phyloP scores from a whole-genome alignment of 352 stramenopile genomes.

The Pythium rhizo-oryzae region DNA sequence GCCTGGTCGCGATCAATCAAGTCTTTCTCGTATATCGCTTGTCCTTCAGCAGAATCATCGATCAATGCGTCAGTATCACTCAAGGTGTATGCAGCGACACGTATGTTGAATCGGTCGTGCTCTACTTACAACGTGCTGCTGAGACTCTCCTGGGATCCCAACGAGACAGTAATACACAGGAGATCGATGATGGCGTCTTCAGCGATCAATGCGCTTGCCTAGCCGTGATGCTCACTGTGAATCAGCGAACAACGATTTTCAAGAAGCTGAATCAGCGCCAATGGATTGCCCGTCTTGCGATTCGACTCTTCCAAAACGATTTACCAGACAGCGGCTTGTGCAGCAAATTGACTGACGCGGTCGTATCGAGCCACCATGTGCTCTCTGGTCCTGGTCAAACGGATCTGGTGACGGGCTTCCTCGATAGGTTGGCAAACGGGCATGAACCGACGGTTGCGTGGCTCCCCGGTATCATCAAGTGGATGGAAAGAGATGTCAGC shows the following conservation, averaged over 20 bases:
- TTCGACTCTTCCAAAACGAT: background rate
- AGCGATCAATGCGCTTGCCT: background rate
- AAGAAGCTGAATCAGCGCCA: constrained; percentile 5
- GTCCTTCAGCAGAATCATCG: background rate
- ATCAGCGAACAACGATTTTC: constrained; percentile 3
- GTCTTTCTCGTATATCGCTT: background rate
- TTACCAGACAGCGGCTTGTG: background rate
- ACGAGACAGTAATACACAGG: background rate
- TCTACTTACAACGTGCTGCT: background rate
- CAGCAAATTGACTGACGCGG: background rate
- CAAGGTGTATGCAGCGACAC: background rate
- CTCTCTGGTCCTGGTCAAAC: background rate
- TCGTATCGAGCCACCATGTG: constrained; percentile 2
- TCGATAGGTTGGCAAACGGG: background rate
- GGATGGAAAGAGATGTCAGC: background rate
- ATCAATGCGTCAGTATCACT: background rate
- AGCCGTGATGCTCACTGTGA: constrained; percentile 3
- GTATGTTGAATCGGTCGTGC: constrained; percentile 1
- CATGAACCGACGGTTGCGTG: background rate
- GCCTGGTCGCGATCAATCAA: background rate
- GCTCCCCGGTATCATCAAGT: background rate
- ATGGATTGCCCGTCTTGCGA: background rate
- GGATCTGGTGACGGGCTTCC: background rate
- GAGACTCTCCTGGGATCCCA: background rate
- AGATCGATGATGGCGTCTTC: background rate